A percentile compares a stretch with the other conserved stretches of the same genome.
Conservation (phyloP, 768 basidiomycete species). For the Russula griseocarnosa region DNA sequence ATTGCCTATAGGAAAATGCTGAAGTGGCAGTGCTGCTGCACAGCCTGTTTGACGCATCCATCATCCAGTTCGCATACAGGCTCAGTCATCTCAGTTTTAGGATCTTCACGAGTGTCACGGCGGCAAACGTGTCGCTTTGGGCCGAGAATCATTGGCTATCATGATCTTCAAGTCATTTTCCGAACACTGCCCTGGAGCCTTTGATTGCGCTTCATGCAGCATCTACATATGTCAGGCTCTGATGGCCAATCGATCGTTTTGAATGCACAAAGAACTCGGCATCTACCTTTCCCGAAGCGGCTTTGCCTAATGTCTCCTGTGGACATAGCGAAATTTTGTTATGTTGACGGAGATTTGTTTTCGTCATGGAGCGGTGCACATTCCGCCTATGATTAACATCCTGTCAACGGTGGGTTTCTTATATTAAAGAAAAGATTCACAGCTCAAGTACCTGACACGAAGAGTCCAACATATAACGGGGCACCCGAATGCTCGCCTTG, state of each 20-base stretch:
- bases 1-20: constrained; percentile 4
- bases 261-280: constrained; percentile 5
- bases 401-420: constrained; percentile 7
- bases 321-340: constrained; percentile 12
- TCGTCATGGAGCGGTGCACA: constrained; percentile 15
- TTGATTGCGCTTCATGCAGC: constrained; percentile 11
- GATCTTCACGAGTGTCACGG: constrained; percentile 13
- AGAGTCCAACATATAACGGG: constrained; percentile 13
- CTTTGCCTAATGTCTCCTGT: constrained; percentile 10
- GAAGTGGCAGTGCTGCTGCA: background rate
- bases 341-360: constrained; percentile 16
- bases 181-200: constrained; percentile 16
- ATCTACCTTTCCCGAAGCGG: constrained; percentile 19
- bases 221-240: constrained; percentile 12
- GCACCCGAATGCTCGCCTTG: constrained; percentile 12
- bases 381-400: constrained; percentile 6
- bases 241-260: constrained; percentile 15
- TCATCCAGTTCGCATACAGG: background rate
- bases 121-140: background rate
- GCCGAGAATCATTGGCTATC: constrained; percentile 1
- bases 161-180: constrained; percentile 2
- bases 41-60: background rate
- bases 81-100: constrained; percentile 3
- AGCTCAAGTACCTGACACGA: background rate
- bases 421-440: constrained; percentile 18